These are phyloP conservation scores for Pythium plurisporium DNA, from an alignment of 352 stramenopile genomes.

Conservation along the genomic window DNA sequence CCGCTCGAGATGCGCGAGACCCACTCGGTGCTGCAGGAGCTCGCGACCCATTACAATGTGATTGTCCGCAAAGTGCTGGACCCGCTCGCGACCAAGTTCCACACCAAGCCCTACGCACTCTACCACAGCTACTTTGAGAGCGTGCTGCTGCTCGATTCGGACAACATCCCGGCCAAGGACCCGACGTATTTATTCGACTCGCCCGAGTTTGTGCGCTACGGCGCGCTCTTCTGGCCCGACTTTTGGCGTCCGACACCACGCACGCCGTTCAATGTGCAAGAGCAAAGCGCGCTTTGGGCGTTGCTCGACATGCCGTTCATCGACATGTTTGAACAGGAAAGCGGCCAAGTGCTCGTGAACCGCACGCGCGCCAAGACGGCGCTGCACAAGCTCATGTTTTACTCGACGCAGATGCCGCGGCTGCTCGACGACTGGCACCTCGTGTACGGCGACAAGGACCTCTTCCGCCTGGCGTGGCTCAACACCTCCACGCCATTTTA, in stretches of 20 bases:
- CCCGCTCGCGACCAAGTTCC: conserved; percentile 59
- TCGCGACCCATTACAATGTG: conserved; percentile 51
- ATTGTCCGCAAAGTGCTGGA: conserved; percentile 55
- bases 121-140: conserved; percentile 73
- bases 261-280: conserved; percentile 72
- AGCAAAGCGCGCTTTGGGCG: conserved; percentile 64
- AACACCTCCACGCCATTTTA: conserved; percentile 69
- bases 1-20: conserved; percentile 44
- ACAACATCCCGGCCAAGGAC: conserved; percentile 73
- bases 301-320: conserved; percentile 79
- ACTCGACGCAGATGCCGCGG: conserved; percentile 48
- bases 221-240: conserved; percentile 83
- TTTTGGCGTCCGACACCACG: conserved; percentile 64
- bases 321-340: conserved; percentile 87
- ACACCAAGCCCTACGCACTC: conserved; percentile 75
- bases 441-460: conserved; percentile 73
- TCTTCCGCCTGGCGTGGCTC: conserved; percentile 77
- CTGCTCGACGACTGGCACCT: conserved; percentile 62
- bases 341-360: conserved; percentile 71
- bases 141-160: conserved; percentile 77
- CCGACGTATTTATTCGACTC: conserved; percentile 79
- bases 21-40: conserved; percentile 55
- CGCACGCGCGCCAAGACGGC: conserved; percentile 30
- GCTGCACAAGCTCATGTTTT: conserved; percentile 79
- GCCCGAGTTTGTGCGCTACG: conserved; percentile 49